These are phyloP conservation scores for Trypanosoma vivax DNA, from an alignment of 208 protist species.

Conservation along the genomic window DNA sequence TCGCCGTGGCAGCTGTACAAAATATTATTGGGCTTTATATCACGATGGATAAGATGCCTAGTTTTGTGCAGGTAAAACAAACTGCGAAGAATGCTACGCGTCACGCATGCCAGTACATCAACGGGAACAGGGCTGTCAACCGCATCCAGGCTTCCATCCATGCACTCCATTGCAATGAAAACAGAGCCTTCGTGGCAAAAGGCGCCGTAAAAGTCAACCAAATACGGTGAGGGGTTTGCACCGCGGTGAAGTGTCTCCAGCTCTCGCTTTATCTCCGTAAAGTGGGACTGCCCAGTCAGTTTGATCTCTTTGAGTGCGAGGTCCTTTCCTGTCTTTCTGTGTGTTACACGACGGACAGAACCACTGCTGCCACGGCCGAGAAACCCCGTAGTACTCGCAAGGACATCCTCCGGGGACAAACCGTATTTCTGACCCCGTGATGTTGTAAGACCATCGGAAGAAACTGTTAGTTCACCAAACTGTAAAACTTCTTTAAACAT, in stretches of 20 bases:
- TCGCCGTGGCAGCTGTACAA: slow-evolving; percentile 83
- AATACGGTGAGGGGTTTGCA: slow-evolving; percentile 24
- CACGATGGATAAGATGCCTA: slow-evolving; percentile 92
- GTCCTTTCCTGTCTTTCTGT: slow-evolving; percentile 42
- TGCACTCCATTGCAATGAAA: slow-evolving; percentile 88
- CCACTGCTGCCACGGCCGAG: slow-evolving; percentile 82
- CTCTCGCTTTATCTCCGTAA: slow-evolving; percentile 78
- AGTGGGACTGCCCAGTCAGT: slow-evolving; percentile 56
- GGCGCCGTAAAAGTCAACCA: slow-evolving; percentile 88
- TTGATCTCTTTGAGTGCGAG: slow-evolving; percentile 89
- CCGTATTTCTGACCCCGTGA: slow-evolving; percentile 44
- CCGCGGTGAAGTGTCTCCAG: slow-evolving; percentile 73
- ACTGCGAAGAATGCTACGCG: slow-evolving; percentile 74
- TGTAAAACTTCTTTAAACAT: slow-evolving; percentile 59
- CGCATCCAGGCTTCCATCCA: slow-evolving; percentile 84
- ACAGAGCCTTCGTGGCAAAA: slow-evolving; percentile 83
- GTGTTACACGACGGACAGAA: slow-evolving; percentile 54
- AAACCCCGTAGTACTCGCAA: slow-evolving; percentile 47
- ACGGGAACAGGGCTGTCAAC: slow-evolving; percentile 48
- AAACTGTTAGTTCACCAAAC: slow-evolving; percentile 70
- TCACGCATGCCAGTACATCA: slow-evolving; percentile 51
- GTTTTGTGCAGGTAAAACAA: slow-evolving; percentile 84
- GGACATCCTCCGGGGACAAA: slow-evolving; percentile 71
- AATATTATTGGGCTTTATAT: slow-evolving; percentile 98
- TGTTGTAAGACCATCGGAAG: slow-evolving; percentile 59